Evolutionary conservation across 2,329 filamentous ascomycete species (phyloP), one percentile per base, ranked within the genome.

Genomic region (Venturia aucupariae): DNA sequence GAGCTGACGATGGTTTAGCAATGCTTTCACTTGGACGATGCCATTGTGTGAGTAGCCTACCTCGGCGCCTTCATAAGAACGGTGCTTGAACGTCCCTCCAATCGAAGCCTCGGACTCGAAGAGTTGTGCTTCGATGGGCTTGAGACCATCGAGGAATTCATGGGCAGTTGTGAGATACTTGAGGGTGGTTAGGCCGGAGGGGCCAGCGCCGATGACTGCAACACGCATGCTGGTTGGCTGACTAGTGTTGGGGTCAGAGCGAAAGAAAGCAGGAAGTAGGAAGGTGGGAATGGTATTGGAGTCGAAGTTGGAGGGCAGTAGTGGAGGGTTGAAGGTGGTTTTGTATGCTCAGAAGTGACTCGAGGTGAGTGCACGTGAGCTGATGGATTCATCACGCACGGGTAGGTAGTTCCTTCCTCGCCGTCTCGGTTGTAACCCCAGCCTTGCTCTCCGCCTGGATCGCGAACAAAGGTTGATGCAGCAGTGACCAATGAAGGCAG

Each of bases 171-270:
- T 62, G 4, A 80, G 73, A 42, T 77, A 77, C 66, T 75, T 77
- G 38, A 79, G 72, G 0, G 77, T 78, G 1, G 73, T 72, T 8
- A 80, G 71, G 0, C 78, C 78, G 5, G 75, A 75, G 19, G 78
- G 75, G 4, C 78, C 78, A n/a, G 75, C 78, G 24, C 78, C 78
- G 48, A 80, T 72, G 61, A 80, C 70, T 4, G 76, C 77, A 10
- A 80, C 77, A 76, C 71, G 54, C 63, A 64, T 64, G 24, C 42
- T 60, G 24, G 51, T 51, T 15, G 46, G 22, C 10, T 51, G 22
- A 51, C 11, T n/a, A 51, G 22, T 11, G 8, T 46, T 51, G 2
- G 22, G 27, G 10, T 27, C 4, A 4, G n/a, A 17, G 1, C 10
- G 35, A 38, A 38, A 5, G 35, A 22, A 46, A 51, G 22, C 4